These are phyloP conservation scores for Fusarium protoensiforme DNA, from an alignment of 2,329 filamentous ascomycete species.

Conservation along the genomic window DNA sequence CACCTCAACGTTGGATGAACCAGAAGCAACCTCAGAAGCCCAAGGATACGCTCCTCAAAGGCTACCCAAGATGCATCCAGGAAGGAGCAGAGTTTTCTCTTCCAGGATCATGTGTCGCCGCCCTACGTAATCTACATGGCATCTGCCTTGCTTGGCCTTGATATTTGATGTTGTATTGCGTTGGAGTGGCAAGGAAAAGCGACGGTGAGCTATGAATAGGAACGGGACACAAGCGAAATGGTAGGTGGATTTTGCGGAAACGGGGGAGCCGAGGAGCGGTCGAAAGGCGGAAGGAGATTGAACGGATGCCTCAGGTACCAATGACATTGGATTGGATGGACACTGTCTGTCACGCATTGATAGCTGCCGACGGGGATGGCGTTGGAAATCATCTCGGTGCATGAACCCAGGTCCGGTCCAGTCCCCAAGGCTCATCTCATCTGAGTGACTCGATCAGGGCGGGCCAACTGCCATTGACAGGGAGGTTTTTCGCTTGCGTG, in stretches of 20 bases:
- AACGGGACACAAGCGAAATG: conserved; percentile 14
- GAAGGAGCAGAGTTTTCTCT: neutral
- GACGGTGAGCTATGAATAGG: conserved; percentile 34
- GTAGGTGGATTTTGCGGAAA: conserved; percentile 4
- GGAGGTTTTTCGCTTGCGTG: conserved; percentile 3
- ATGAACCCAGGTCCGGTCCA: conserved; percentile 29
- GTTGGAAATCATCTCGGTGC: conserved; percentile 20
- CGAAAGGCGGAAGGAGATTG: conserved; percentile 2
- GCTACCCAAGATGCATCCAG: neutral
- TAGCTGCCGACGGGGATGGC: conserved; percentile 6
- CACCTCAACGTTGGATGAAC: neutral
- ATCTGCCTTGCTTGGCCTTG: conserved; percentile 8
- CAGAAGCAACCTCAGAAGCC: neutral
- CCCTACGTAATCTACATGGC: conserved; percentile 8
- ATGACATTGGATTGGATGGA: neutral
- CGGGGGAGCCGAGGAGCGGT: conserved; percentile 19
- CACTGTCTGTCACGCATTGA: neutral
- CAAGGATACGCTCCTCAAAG: neutral
- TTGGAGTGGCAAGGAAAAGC: conserved; percentile 20
- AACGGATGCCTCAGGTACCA: conserved; percentile 2
- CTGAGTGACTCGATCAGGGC: conserved; percentile 1
- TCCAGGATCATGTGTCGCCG: neutral
- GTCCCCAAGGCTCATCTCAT: conserved; percentile 13
- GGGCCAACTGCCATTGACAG: neutral
- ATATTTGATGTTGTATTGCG: conserved; percentile 30